Evolutionary conservation across 768 basidiomycete genomes (phyloP).

Genomic region (Leucocoprinus leucothites): DNA sequence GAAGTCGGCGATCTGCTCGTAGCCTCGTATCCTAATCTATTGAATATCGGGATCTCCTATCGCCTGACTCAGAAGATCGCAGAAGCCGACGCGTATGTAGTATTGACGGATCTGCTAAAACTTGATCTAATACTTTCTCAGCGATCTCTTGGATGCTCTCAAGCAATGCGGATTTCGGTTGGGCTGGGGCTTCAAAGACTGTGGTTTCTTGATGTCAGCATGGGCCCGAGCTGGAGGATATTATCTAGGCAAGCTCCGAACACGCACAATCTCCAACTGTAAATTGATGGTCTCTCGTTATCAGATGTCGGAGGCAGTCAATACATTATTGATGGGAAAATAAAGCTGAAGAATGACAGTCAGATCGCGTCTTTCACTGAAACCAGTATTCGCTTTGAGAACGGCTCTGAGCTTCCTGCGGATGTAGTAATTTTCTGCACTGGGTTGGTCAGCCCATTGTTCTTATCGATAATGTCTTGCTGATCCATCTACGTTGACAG

Average conservation of each 20-base stretch:
- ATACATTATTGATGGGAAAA: conserved; percentile 62
- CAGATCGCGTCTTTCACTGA: conserved; percentile 43
- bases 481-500: conserved; percentile 24
- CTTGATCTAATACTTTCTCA: conserved; percentile 4
- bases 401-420: conserved; percentile 43
- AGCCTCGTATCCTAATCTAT: conserved; percentile 43
- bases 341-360: conserved; percentile 65
- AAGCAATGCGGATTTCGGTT: conserved; percentile 54
- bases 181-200: conserved; percentile 46
- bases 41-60: conserved; percentile 25
- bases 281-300: background rate
- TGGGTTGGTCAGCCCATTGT: conserved; percentile 32
- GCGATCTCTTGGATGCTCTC: conserved; percentile 48
- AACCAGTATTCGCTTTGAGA: conserved; percentile 43
- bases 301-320: conserved; percentile 58
- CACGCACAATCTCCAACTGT: background rate
- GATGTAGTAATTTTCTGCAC: conserved; percentile 62
- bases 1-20: conserved; percentile 49
- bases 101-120: background rate
- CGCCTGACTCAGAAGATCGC: conserved; percentile 40
- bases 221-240: conserved; percentile 57
- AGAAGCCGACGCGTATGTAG: conserved; percentile 49
- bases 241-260: conserved; percentile 49
- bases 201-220: conserved; percentile 48
- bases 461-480: background rate